phyloP scores from a whole-genome alignment of 768 basidiomycete genomes.

The Solioccasus polychromus region DNA sequence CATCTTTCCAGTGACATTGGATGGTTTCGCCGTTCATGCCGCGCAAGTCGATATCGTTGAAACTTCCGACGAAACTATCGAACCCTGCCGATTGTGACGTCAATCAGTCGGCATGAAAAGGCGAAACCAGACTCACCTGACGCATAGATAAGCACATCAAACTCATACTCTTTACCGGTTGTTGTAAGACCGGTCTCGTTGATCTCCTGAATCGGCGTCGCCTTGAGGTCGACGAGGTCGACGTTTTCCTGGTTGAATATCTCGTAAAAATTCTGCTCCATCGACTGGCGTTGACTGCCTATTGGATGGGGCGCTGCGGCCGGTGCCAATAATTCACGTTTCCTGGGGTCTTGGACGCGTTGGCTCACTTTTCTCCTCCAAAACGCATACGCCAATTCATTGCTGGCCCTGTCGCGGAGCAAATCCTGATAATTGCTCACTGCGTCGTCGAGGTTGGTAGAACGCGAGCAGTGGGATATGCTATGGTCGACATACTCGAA shows the following conservation, averaged over 20 bases:
- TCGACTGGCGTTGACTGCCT: conserved; percentile 3
- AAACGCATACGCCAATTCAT: conserved; percentile 5
- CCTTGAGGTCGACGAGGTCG: conserved; percentile 10
- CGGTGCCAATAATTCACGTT: conserved; percentile 15
- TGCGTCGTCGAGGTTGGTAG: background rate
- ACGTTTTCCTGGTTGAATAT: conserved; percentile 16
- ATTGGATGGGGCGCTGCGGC: conserved; percentile 10
- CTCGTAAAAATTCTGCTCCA: conserved; percentile 14
- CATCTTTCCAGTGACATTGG: conserved; percentile 16
- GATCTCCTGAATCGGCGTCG: conserved; percentile 10
- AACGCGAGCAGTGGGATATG: no score
- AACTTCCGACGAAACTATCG: conserved; percentile 7
- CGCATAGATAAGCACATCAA: conserved; percentile 16
- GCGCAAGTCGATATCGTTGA: conserved; percentile 8
- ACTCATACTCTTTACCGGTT: conserved; percentile 2
- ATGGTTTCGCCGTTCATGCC: conserved; percentile 11
- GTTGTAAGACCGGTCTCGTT: conserved; percentile 8
- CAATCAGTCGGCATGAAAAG: background rate
- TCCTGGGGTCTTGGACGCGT: conserved; percentile 10
- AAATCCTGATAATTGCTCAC: conserved; percentile 9
- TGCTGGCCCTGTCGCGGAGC: background rate
- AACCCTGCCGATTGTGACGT: conserved; percentile 5
- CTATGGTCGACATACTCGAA: background rate
- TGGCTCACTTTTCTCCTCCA: conserved; percentile 16
- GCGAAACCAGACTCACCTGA: conserved; percentile 4